A percentile compares a stretch with the other conserved stretches of the same genome.
phyloP scores from a whole-genome alignment of 1,139 yeast genomes.

The Chernovozyma aurita region DNA sequence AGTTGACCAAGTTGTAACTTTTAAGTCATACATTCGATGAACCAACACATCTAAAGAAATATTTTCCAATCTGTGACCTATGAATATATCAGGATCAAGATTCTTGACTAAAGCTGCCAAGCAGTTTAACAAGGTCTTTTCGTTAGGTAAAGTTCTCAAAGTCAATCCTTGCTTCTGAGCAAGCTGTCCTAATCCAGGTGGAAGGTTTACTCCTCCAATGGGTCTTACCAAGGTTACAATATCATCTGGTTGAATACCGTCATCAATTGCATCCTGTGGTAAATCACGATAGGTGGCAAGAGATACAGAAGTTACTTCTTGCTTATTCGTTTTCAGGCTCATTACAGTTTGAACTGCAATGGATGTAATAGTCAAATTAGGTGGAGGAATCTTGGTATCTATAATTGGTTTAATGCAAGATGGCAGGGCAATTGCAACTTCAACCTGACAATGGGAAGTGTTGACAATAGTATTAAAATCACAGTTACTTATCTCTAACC shows the following conservation, averaged over 20 bases:
- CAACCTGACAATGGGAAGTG: conserved; percentile 79
- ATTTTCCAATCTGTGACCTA: conserved; percentile 84
- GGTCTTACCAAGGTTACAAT: conserved; percentile 75
- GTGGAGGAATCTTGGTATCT: conserved; percentile 50
- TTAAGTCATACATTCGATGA: conserved; percentile 74
- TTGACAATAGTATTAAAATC: conserved; percentile 58
- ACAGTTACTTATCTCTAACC: conserved; percentile 72
- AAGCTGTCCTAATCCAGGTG: conserved; percentile 64
- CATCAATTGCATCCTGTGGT: conserved; percentile 66
- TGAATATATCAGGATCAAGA: conserved; percentile 82
- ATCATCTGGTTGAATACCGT: conserved; percentile 50
- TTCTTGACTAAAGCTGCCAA: conserved; percentile 67
- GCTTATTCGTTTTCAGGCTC: conserved; percentile 68
- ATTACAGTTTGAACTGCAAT: conserved; percentile 76
- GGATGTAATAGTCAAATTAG: conserved; percentile 61
- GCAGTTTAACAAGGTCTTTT: conserved; percentile 66
- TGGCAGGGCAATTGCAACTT: conserved; percentile 57
- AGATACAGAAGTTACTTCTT: conserved; percentile 84
- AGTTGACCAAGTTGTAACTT: conserved; percentile 72
- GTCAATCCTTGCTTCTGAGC: conserved; percentile 49
- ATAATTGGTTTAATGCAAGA: conserved; percentile 43
- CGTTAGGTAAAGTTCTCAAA: conserved; percentile 63
- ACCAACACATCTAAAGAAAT: conserved; percentile 75
- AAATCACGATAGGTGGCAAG: conserved; percentile 62
- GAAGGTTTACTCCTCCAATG: conserved; percentile 53